Evolutionary conservation across 129 eudicot species (phyloP), one percentile per base, ranked within the genome.

Genomic region (Apium graveolens): DNA sequence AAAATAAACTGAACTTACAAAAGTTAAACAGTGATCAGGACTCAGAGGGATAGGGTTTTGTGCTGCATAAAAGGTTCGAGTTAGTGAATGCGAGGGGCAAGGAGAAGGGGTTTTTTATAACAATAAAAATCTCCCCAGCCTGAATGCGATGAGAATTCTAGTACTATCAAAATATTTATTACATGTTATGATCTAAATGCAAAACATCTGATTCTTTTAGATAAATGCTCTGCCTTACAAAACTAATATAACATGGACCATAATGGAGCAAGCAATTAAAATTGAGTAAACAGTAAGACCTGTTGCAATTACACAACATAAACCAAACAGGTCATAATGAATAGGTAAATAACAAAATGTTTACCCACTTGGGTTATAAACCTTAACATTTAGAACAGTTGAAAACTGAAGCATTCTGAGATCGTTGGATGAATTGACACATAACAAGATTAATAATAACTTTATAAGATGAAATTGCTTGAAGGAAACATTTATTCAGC

Each of bases 401-500:
- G 41, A 66, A 31, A 66, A 60, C 32, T 60, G 68, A 9, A 27
- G 39, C 1, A 66, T 12, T 10, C 20, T 3, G 4, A 14, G 72
- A 66, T 63, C 37, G 12, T 29, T 13, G 20, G 37, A 66, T 66
- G 39, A 27, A 66, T 10, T 4, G 24, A 66, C 20, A 13, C 70
- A 31, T 66, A 31, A 66, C 24, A 31, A 66, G 4, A 66, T 32
- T 13, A 16, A 65, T n/a, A 13, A 31, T 12, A 27, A n/a, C 65
- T 1, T 65, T 3, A 65, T 4, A 65, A 60, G 7, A 5, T n/a
- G 34, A 66, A 66, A 66, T 32, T 66, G 72, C 32, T 26, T 60
- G 16, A n/a, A 60, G 68, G 16, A 66, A 13, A 66, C 38, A 66
- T 31, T 31, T 66, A 31, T 48, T 76, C 5, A 92, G 82, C 77